Base-by-base conservation (phyloP, 2,329 filamentous ascomycete species). In the Madurella mycetomatis region DNA sequence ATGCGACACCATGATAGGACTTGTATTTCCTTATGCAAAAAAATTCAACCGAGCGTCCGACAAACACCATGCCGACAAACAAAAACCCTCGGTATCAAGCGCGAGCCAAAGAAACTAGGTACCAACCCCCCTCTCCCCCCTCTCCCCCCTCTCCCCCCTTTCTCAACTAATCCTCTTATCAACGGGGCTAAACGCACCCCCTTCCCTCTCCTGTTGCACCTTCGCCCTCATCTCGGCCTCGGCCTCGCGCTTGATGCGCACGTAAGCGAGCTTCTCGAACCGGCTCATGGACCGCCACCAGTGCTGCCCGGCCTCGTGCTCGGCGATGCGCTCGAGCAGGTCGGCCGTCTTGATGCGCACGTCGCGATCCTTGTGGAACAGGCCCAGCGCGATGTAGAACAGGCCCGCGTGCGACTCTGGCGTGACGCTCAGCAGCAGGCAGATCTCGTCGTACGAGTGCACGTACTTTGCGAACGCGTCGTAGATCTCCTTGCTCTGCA, bases 241-340 rank as follows among this genome's bases (percentile, higher is more conserved):
- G 8, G 73, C 71, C 62, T 84, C 90, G 56, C 86, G 81, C 68
- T 87, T 85, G 47, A 95, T 84, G 47, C 92, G 81, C 61, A 87
- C 85, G 65, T 87, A 96, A 2, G 88, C 92, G 60, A 95, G 73
- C 72, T 92, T 95, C 63, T 92, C 87, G 67, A 96, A 99, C 43
- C 90, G 80, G 54, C 91, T 94, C 47, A 99, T 75, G 31, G 84
- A 83, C 60, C 81, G 84, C 90, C 92, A 99, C 80, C 94, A 97
- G 72, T 97, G 90, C 65, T 91, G 82, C 1, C 94, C 94, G 9
- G 91, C 94, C 66, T 95, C 88, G 71, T 99, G 92, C 54, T 87
- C 85, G 61, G 85, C 82, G 51, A 99, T 85, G 18, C 91, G 81
- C 62, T 92, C 90, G 18, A 99, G 71, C 37, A 99, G 73, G 57